Evolutionary conservation across 306 rosid species (phyloP).

Genomic region (Pyrus bretschneideri): DNA sequence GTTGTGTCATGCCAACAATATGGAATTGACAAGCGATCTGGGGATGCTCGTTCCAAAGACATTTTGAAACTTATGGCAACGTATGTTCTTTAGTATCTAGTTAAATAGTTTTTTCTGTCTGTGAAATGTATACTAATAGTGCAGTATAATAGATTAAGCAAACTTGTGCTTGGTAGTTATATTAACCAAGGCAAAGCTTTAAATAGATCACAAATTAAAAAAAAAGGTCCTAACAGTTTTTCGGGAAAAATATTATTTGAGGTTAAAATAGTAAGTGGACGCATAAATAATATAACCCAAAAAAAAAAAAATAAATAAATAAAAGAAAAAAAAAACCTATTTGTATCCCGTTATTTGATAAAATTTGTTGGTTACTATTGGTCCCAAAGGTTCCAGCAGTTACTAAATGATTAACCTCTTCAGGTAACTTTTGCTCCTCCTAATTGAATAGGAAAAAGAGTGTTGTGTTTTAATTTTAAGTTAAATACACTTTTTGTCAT

Average conservation of each 20-base stretch:
- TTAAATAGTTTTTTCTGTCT: neutral
- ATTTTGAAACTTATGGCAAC: conserved; percentile 80
- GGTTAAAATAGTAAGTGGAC: neutral
- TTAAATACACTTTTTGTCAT: neutral
- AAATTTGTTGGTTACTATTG: neutral
- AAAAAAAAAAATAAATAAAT: too few species aligned
- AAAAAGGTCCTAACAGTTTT: neutral
- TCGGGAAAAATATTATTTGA: neutral
- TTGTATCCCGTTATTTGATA: neutral
- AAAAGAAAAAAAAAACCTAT: neutral
- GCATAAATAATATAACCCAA: neutral
- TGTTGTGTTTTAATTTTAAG: neutral
- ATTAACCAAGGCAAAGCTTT: neutral
- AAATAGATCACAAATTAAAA: neutral
- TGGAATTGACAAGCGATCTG: conserved; percentile 82
- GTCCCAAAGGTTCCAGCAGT: neutral
- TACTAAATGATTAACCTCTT: neutral
- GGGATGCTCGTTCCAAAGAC: conserved; percentile 70
- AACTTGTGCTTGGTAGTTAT: neutral
- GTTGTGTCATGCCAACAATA: conserved; percentile 93
- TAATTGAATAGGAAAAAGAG: neutral
- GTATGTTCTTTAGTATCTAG: conserved; percentile 31
- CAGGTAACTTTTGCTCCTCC: neutral
- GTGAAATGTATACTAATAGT: neutral
- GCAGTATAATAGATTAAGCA: neutral